Evolutionary conservation across 805 yeast genomes (phyloP), one percentile per base, ranked within the genome.

Genomic region (Kuraishia ogatae): DNA sequence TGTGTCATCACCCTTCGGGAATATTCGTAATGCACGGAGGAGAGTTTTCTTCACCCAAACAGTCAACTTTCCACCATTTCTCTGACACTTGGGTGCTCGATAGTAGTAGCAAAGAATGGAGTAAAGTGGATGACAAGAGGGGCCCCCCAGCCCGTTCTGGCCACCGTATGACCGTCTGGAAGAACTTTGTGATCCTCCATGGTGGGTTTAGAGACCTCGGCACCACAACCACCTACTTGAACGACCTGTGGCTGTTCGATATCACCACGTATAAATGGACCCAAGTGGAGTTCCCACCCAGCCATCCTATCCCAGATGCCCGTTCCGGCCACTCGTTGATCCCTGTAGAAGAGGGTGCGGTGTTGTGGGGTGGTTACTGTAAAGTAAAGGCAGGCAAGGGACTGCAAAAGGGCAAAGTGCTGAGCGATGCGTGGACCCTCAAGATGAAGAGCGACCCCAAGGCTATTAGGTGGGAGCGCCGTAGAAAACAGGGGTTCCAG

Each of bases 181-280:
- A 94, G 69, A 92, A 94, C 66, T 92, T 80, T 63, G 80, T 93
- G 51, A 76, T 94, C 19, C 65, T 94, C 62, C 89, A 80, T 62
- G 99, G 99, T 53, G 99, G 99, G 1, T 93, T 94, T 71, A 77
- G 96, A 64, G 99, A 93, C 68, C 74, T 92, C 61, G 96, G 97
- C 15, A 69, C 84, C 13, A 84, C 86, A 48, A 87, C 98, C 0
- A 83, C 96, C 0, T 93, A 93, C 66, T 71, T 91, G 57, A 78
- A 81, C 61, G 99, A 93, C 67, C 69, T 89, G 56, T 93, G 99
- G 99, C 79, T 91, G 4, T 93, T 93, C 71, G 98, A 93, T 69
- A 80, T 92, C 52, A 84, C 92, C 20, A 84, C 84, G 15, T 88
- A 91, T 67, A 92, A 90, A 68, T 93, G 99, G 99, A 80, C 77